These are phyloP conservation scores for Silene coronaria DNA, from an alignment of 179 eudicot species.

Conservation along the genomic window DNA sequence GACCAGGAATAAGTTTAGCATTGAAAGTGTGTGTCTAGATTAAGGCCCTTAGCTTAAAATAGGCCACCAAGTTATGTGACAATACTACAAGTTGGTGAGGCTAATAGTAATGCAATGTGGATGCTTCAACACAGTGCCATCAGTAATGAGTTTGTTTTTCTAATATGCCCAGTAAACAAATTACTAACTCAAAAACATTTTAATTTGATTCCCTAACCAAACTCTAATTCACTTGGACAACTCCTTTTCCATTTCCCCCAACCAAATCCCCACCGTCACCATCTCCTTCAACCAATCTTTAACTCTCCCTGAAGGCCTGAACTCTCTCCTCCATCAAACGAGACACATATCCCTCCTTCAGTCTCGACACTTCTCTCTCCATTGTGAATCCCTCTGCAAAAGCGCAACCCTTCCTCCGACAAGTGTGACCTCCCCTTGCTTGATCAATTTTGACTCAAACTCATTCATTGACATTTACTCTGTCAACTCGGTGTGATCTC, in stretches of 20 bases:
- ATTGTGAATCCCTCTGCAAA: background rate
- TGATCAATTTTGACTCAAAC: background rate
- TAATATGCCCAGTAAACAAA: background rate
- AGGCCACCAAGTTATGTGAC: background rate
- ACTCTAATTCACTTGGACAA: background rate
- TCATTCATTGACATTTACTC: background rate
- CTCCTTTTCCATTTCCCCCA: background rate
- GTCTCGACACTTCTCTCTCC: background rate
- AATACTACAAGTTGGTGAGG: background rate
- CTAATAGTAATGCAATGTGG: background rate
- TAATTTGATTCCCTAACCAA: background rate
- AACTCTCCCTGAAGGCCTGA: background rate
- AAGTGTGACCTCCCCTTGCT: background rate
- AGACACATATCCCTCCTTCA: background rate
- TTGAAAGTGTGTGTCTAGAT: background rate
- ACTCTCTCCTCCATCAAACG: background rate
- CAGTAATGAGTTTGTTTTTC: background rate
- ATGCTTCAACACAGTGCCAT: background rate
- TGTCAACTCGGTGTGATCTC: background rate
- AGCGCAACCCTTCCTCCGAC: background rate
- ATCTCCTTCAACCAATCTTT: background rate
- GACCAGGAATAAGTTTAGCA: background rate
- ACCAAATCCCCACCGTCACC: background rate
- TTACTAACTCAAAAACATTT: background rate
- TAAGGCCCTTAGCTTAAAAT: background rate